Evolutionary conservation across 257 asterid genomes (phyloP).

Genomic region (Fraxinus quadrangulata): DNA sequence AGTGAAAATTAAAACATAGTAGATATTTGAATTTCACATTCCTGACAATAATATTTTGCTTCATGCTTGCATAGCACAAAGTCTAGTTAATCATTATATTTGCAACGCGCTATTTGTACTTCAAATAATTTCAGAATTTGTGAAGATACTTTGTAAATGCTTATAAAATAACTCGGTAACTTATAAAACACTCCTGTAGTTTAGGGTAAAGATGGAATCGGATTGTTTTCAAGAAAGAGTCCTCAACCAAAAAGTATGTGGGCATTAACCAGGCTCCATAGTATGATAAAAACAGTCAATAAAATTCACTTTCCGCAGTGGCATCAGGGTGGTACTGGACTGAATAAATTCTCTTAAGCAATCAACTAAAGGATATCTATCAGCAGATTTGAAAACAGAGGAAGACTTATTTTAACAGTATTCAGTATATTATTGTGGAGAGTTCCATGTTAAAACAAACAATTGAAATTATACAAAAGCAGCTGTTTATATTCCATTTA

Average conservation of each 20-base stretch:
- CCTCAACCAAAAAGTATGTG: background rate
- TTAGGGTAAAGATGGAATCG: background rate
- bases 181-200: background rate
- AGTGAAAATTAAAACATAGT: conserved; percentile 26
- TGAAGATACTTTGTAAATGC: background rate
- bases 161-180: background rate
- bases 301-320: background rate
- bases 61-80: conserved; percentile 3
- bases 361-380: background rate
- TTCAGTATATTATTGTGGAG: background rate
- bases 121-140: conserved; percentile 3
- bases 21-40: background rate
- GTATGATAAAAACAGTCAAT: background rate
- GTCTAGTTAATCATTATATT: background rate
- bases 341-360: background rate
- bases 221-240: background rate
- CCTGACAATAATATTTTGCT: background rate
- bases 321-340: background rate
- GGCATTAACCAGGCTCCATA: no score
- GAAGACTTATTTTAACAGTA: background rate
- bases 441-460: background rate
- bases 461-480: conserved; percentile 12
- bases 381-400: background rate
- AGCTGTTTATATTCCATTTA: conserved; percentile 22
- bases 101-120: background rate